Evolutionary conservation across 257 asterid species (phyloP), one percentile per base, ranked within the genome.

Genomic region (Coffea eugenioides): DNA sequence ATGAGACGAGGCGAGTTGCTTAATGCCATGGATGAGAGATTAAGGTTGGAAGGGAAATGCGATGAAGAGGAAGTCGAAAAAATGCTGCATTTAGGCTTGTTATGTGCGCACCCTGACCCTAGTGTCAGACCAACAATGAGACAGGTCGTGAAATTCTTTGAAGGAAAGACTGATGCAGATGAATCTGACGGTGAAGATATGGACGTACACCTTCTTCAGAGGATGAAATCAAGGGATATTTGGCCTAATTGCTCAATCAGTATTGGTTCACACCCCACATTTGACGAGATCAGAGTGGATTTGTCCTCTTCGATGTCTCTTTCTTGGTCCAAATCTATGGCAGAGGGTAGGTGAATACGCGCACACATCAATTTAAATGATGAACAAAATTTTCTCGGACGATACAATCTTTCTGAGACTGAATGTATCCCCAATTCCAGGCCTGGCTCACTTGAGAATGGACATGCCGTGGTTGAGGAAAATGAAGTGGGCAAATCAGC

Each of bases 101-200:
- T 90, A 36, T 92, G 97, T 27, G 84, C 88, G 12, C 89, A 86
- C 69, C 85, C 84, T 0, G 96, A 92, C 8, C 83, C 89, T 2
- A 88, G 69, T 16, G 82, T 80, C 3, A 85, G 97, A 88, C 94
- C 96, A 14, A 90, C 84, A 14, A 92, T 92, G 93, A 90, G 94
- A 82, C 94, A 88, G 69, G 92, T 86, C 3, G 88, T 88, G 85
- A 91, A 91, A 56, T 61, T 88, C 15, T 88, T 92, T 5, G 90
- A 90, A 73, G 89, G 89, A 79, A 90, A 77, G 79, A 80, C 12
- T 41, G 92, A 85, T 79, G 79, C 68, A 6, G 80, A 79, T 64
- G 92, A 88, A 51, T 20, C 74, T 0, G 93, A 80, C 31, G 80
- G 31, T 36, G 92, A 89, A 54, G 89, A 87, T 31, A 88, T 88